Evolutionary conservation across 2,329 filamentous ascomycete genomes (phyloP), one percentile per base, ranked within the genome.

Genomic region (Botrytis tulipae): DNA sequence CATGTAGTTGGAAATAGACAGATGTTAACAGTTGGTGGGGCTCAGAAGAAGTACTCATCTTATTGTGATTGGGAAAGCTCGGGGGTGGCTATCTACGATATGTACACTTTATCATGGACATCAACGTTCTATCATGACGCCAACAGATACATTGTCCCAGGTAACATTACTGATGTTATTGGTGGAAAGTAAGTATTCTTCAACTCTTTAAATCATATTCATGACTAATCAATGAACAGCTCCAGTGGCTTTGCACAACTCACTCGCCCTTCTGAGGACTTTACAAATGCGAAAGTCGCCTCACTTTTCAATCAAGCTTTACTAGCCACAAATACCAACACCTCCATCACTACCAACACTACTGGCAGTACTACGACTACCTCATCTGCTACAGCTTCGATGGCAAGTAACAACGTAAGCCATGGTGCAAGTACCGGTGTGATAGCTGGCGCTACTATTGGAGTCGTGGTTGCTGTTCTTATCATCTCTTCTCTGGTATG

Each of bases 11-110:
- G 80, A 4, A 78, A 79, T 29, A 77, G 82, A 18, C 83, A 84
- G 71, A 82, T 85, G 81, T 76, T 85, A 42, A 83, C 82, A 0
- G 78, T 84, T 12, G 84, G 84, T 14, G 84, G 84, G 20, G 44
- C 63, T 22, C 48, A 46, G 29, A 42, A 59, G n/a, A 42, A 40
- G 32, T 60, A 57, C 73, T 76, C 40, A 40, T 72, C 63, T 14
- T 72, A 71, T 20, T 83, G 82, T 61, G 81, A 82, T 71, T 80
- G 78, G 80, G 79, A 82, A 67, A 73, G 71, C 8, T 78, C 75
- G 71, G 77, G 80, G 8, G 77, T 83, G 35, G 79, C 78, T 42
- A 77, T 82, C n/a, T 76, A 81, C 46, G 80, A 83, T 71, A 66
- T 83, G 69, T 80, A 76, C 20, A 60, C 75, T 9, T 72, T 78